Conservation (phyloP, 2,329 filamentous ascomycete genomes). For the Grosmannia clavigera region DNA sequence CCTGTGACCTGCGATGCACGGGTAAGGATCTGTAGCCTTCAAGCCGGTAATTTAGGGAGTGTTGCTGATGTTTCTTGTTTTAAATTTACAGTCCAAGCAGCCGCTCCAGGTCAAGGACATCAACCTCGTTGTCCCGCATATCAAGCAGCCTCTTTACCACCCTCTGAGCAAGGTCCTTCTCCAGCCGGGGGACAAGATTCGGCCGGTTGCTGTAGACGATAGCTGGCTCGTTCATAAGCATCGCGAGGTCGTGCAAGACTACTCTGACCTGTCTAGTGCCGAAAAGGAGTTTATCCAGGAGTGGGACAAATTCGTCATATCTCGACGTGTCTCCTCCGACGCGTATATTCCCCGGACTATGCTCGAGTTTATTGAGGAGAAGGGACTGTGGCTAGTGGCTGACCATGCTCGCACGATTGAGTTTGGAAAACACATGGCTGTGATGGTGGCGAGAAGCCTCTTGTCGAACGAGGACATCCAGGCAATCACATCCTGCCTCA, state of each 20-base stretch:
- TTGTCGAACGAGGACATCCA: slow-evolving; percentile 31
- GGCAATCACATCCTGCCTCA: slow-evolving; percentile 25
- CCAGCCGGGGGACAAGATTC: slow-evolving; percentile 34
- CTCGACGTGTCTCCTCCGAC: slow-evolving; percentile 36
- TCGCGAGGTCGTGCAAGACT: slow-evolving; percentile 43
- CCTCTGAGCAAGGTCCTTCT: slow-evolving; percentile 41
- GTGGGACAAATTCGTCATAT: slow-evolving; percentile 44
- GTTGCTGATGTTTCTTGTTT: neutral
- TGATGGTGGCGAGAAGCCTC: slow-evolving; percentile 35
- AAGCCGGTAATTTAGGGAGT: neutral
- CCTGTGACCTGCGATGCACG: slow-evolving; percentile 2
- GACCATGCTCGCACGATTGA: slow-evolving; percentile 36
- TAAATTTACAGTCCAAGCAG: neutral
- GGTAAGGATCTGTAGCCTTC: neutral
- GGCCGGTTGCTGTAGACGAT: slow-evolving; percentile 31
- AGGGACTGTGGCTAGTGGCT: slow-evolving; percentile 39
- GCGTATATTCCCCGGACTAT: slow-evolving; percentile 40
- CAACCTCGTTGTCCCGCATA: slow-evolving; percentile 33
- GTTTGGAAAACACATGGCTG: slow-evolving; percentile 41
- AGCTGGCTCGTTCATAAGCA: slow-evolving; percentile 48
- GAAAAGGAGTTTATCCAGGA: slow-evolving; percentile 47
- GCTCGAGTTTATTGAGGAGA: slow-evolving; percentile 36
- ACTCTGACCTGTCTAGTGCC: slow-evolving; percentile 37
- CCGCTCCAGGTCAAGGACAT: slow-evolving; percentile 12
- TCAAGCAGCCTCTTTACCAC: slow-evolving; percentile 42